Percentiles rank a stretch among this genome's conserved stretches.
Evolutionary conservation across 1,284 basidiomycete species (phyloP).

Genomic region (Chondrostereum purpureum): DNA sequence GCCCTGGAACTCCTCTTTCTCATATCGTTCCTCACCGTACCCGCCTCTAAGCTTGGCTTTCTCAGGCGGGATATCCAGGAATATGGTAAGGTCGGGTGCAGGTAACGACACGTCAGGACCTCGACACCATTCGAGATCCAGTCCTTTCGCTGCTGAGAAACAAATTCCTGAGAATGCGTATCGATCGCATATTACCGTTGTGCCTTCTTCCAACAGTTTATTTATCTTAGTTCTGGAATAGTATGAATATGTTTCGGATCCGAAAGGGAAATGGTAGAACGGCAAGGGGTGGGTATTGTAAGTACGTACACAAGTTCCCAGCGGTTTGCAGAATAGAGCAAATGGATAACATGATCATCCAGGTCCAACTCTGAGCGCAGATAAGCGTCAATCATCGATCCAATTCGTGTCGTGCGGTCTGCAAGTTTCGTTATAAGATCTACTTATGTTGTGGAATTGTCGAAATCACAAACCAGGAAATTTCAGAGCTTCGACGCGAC

Average conservation of each 20-base stretch:
- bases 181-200: slow-evolving; percentile 82
- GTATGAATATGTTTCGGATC: background rate
- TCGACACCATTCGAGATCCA: slow-evolving; percentile 73
- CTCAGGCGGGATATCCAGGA: slow-evolving; percentile 78
- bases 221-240: slow-evolving; percentile 63
- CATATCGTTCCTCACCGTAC: slow-evolving; percentile 88
- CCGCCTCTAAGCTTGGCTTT: slow-evolving; percentile 72
- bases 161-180: slow-evolving; percentile 98
- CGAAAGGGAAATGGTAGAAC: slow-evolving; percentile 3
- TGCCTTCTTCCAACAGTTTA: slow-evolving; percentile 56
- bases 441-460: background rate
- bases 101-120: slow-evolving; percentile 84
- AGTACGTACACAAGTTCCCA: slow-evolving; percentile 82
- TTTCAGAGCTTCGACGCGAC: slow-evolving; percentile 55
- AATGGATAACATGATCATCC: slow-evolving; percentile 88
- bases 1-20: slow-evolving; percentile 71
- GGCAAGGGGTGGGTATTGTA: slow-evolving; percentile 4
- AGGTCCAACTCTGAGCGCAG: slow-evolving; percentile 79
- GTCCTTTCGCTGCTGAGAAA: slow-evolving; percentile 82
- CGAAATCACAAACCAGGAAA: slow-evolving; percentile 67
- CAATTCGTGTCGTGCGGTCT: slow-evolving; percentile 92
- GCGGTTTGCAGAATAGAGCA: slow-evolving; percentile 94
- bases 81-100: slow-evolving; percentile 83
- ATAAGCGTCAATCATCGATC: slow-evolving; percentile 92
- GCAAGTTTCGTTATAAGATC: slow-evolving; percentile 7